Base-by-base conservation (phyloP, 495 filamentous ascomycete genomes). In the Aspergillus incahuasiensis region DNA sequence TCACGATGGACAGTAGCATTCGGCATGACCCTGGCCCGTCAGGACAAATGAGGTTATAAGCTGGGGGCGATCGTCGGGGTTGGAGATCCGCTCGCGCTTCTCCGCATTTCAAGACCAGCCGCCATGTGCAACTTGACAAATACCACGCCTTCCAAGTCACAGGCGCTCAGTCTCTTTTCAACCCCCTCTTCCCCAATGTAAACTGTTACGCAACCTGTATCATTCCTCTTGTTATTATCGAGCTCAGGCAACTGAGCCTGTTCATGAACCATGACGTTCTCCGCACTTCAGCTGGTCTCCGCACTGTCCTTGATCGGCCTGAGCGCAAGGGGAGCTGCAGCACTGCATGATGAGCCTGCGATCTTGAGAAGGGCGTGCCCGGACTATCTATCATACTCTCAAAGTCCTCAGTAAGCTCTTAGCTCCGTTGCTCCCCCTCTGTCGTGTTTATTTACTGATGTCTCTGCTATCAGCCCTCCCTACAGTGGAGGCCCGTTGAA, bases 401-500 rank as follows among this genome's bases (percentile, higher is more conserved):
- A 71, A 39, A 59, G 65, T 7, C 67, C 65, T 30, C 79, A 81
- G 77, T 80, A 66, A 62, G 75, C 68, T 45, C 20, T 18, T 18
- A 12, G 13, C 8, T 8, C 11, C 4, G 7, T 43, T 5, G 18
- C 24, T 43, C 3, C n/a, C 6, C 8, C 4, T 22, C 12, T 21
- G 41, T 38, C 43, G 25, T 1, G 7, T 45, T 0, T 39, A 0
- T 32, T 30, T 41, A 15, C 42, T 56, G 19, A 41, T 44, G 42
- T 20, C 25, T 39, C 21, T 18, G 2, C 32, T 42, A 19, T 42
- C 43, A 91, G 89, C 66, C 77, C 76, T 25, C 92, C 94, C 11
- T 83, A 85, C 55, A 94, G 89, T 71, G 80, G 83, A 15, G 95
- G 94, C 2, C 84, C 84, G 8, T 77, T 95, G 62, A 75, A 79